These are phyloP conservation scores for Diaporthe vexans DNA, from an alignment of 2,329 filamentous ascomycete genomes.

Conservation along the genomic window DNA sequence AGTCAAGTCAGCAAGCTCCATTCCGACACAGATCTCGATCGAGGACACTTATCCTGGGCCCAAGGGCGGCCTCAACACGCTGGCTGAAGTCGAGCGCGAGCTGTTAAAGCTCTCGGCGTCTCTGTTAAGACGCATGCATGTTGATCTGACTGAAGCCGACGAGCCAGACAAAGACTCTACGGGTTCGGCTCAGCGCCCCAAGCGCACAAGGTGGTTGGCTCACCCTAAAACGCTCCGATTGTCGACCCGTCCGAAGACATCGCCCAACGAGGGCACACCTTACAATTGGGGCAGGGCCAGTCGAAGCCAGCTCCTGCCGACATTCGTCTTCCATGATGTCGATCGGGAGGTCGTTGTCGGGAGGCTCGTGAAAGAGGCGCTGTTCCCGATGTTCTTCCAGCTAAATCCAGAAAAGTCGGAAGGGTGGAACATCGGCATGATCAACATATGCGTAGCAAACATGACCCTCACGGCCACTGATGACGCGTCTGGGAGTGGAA, in stretches of 20 bases:
- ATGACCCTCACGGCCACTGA: conserved; percentile 75
- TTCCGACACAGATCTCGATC: conserved; percentile 92
- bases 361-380: conserved; percentile 75
- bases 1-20: conserved; percentile 77
- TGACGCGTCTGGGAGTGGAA: conserved; percentile 68
- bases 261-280: conserved; percentile 57
- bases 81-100: conserved; percentile 76
- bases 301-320: conserved; percentile 80
- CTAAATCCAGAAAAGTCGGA: conserved; percentile 76
- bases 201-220: conserved; percentile 75
- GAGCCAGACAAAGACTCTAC: conserved; percentile 52
- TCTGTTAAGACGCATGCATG: conserved; percentile 82
- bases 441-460: conserved; percentile 91
- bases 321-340: conserved; percentile 74
- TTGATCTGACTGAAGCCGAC: conserved; percentile 76
- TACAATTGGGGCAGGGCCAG: conserved; percentile 80
- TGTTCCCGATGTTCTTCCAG: conserved; percentile 81
- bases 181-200: conserved; percentile 35
- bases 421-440: conserved; percentile 83
- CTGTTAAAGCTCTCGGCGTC: conserved; percentile 77
- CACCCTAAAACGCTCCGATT: conserved; percentile 86
- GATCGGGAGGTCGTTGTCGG: conserved; percentile 73
- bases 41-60: conserved; percentile 83
- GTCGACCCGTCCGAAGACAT: conserved; percentile 73
- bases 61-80: conserved; percentile 73